phyloP scores from a whole-genome alignment of 306 rosid genomes.

The Betula pendula region DNA sequence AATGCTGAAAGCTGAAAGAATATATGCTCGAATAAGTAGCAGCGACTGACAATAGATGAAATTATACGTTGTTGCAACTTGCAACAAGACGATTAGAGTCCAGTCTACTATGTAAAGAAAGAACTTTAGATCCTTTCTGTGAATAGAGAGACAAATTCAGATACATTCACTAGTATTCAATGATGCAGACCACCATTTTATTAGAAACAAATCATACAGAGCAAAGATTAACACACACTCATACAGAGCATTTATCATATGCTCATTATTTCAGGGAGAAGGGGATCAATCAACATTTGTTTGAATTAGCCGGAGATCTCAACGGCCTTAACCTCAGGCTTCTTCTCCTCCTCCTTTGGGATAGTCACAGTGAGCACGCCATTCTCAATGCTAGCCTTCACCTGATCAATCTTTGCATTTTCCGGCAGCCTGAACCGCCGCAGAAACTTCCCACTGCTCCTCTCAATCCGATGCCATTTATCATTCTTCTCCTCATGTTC shows the following conservation, averaged over 20 bases:
- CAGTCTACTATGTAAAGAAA: not conserved
- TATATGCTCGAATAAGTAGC: no score
- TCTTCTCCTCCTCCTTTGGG: slow-evolving; percentile 6
- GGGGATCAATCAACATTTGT: not conserved
- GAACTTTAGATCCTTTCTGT: not conserved
- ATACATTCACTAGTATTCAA: not conserved
- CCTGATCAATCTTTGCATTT: slow-evolving; percentile 7
- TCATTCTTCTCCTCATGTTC: slow-evolving; percentile 1
- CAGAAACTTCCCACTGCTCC: slow-evolving; percentile 8
- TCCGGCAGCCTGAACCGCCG: slow-evolving; percentile 5
- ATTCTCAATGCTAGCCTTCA: slow-evolving; percentile 7
- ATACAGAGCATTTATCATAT: not conserved
- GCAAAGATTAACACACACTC: not conserved
- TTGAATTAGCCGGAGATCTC: slow-evolving; percentile 7
- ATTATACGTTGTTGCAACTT: no score
- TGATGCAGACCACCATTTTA: not conserved
- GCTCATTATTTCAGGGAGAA: not conserved
- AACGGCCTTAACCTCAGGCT: slow-evolving; percentile 1
- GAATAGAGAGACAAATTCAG: not conserved
- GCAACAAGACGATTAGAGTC: no score
- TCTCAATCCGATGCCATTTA: slow-evolving; percentile 5
- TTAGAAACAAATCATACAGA: not conserved
- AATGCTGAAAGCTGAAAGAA: no score
- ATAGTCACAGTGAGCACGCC: not conserved
- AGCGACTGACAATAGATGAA: no score